Percentiles rank a stretch among this genome's conserved stretches.
These are phyloP conservation scores for Rosa hybrid DNA, from an alignment of 331 rosid genomes.

Conservation along the genomic window DNA sequence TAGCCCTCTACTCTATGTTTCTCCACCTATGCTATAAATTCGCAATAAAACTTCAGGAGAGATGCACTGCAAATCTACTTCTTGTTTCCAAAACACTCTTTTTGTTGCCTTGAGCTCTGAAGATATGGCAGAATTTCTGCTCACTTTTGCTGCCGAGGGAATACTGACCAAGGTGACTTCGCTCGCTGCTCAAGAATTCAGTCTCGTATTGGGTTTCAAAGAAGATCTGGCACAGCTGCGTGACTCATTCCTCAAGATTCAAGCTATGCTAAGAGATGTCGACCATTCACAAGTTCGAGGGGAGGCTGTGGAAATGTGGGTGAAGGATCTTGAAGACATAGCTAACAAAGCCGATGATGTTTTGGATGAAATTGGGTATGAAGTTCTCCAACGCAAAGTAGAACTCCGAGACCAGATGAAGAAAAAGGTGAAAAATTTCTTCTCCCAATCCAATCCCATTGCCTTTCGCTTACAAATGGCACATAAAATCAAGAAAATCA, in stretches of 20 bases:
- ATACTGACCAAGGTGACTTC: neutral
- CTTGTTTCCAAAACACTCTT: too few relatives aligned
- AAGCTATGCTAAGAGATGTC: neutral
- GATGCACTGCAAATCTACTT: too few relatives aligned
- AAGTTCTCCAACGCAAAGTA: conserved; percentile 8
- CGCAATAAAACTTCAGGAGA: too few relatives aligned
- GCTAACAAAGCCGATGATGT: neutral
- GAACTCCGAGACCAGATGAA: neutral
- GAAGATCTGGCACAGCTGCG: neutral
- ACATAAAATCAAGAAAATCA: conserved; percentile 4
- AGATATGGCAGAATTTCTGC: neutral
- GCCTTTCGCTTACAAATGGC: neutral
- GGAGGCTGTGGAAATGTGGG: neutral
- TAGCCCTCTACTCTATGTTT: too few relatives aligned
- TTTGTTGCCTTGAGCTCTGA: neutral
- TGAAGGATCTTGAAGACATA: conserved; percentile 1
- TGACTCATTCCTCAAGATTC: neutral
- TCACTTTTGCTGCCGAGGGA: neutral
- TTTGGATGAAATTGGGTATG: conserved; percentile 6
- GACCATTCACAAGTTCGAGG: neutral
- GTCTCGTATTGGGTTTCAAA: neutral
- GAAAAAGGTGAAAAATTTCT: neutral
- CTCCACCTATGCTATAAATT: too few relatives aligned
- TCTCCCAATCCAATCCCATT: conserved; percentile 1
- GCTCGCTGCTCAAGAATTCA: neutral